Evolutionary conservation across 331 rosid genomes (phyloP).

Genomic region (Rosa hybrid): DNA sequence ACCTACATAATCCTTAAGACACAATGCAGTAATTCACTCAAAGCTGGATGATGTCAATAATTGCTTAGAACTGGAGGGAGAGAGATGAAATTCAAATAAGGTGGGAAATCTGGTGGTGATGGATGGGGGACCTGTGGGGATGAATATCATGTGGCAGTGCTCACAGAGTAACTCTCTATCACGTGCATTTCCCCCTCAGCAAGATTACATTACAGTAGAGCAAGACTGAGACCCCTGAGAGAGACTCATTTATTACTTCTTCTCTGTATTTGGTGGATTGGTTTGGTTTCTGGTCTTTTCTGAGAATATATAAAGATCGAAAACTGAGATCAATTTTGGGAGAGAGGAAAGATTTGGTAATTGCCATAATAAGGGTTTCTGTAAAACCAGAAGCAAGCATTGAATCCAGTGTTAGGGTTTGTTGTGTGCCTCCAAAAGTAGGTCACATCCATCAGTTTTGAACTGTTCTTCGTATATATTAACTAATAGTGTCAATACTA

Average conservation of each 20-base stretch:
- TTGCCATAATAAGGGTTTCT: not conserved
- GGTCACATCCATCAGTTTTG: conserved; percentile 21
- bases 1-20: not conserved
- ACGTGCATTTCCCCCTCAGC: conserved; percentile 40
- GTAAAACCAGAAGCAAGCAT: not conserved
- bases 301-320: not conserved
- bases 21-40: not conserved
- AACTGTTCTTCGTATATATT: not conserved
- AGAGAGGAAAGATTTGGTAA: not conserved
- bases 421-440: conserved; percentile 21
- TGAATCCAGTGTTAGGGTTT: not conserved
- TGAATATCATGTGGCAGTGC: conserved; percentile 33
- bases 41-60: not conserved
- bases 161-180: conserved; percentile 36
- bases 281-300: not conserved
- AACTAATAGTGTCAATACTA: not conserved
- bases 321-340: conserved; percentile 1
- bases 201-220: conserved; percentile 32
- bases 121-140: conserved; percentile 29
- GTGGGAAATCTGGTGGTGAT: not conserved
- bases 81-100: conserved; percentile 20
- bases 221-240: conserved; percentile 48
- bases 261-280: not conserved
- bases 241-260: conserved; percentile 20
- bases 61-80: conserved; percentile 19